Base-by-base conservation (phyloP, 257 asterid genomes). In the Ilex aquifolium region DNA sequence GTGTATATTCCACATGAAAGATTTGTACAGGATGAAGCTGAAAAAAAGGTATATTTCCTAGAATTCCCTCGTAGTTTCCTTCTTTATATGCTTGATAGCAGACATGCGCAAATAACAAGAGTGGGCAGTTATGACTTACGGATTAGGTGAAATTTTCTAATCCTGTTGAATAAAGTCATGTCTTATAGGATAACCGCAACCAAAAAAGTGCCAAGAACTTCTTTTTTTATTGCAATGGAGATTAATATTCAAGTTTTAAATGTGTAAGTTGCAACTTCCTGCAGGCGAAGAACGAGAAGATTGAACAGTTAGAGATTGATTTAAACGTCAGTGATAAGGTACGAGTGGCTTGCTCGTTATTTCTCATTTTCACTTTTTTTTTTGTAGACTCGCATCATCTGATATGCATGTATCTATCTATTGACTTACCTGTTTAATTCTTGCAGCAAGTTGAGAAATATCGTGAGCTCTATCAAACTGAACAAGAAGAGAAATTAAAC, bases 1-100 rank as follows among this genome's bases (percentile, higher is more conserved):
- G 85, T 89, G 31, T 89, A 89, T 59, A 83, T 89, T 79, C 89
- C 96, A 44, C 88, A 82, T 62, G 95, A 89, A 79, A 86, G 95
- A 71, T 89, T 84, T 69, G 61, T 69, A 59, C 91, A 79, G 81
- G 95, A 86, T 71, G 95, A 89, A 79, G 87, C 82, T 52, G 95
- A 86, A 63, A 86, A 82, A 80, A 89, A 89, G 93, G 96, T 89
- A 59, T 44, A 31, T 44, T 31, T 53, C 10, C 56, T 55, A 46
- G 64, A 61, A 54, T 13, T 59, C 68, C 59, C 40, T 48, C 32
- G 13, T 32, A 55, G 21, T 52, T 40, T 56, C 4, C 27, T 59
- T 46, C n/a, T 46, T 46, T 46, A 1, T 46, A 10, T 14, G 2
- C n/a, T 46, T 46, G 15, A 46, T 3, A 11, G 52, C 13, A 10